Evolutionary conservation across 2,329 filamentous ascomycete species (phyloP).

Genomic region (Penicillium sp.): DNA sequence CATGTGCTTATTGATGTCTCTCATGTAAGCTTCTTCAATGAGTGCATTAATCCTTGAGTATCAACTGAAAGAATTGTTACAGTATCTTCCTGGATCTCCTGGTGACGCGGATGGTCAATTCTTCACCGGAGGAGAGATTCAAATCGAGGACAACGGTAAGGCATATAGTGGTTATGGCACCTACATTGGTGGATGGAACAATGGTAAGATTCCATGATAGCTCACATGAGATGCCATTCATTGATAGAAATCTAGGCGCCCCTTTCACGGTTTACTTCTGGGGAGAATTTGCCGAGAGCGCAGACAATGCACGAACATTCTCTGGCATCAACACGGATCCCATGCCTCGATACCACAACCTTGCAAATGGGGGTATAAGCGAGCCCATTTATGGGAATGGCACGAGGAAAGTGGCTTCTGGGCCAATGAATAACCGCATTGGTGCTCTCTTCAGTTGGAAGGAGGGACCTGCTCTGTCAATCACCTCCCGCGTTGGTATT

Average conservation of each 20-base stretch:
- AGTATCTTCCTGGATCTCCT: slow-evolving; percentile 53
- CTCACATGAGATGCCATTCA: neutral
- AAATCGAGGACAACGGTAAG: slow-evolving; percentile 43
- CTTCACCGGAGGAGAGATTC: slow-evolving; percentile 49
- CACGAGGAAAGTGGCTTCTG: slow-evolving; percentile 56
- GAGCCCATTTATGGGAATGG: slow-evolving; percentile 57
- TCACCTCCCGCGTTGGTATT: slow-evolving; percentile 66
- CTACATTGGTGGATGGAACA: slow-evolving; percentile 52
- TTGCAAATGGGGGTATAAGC: slow-evolving; percentile 63
- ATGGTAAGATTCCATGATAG: slow-evolving; percentile 31
- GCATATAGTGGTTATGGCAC: slow-evolving; percentile 53
- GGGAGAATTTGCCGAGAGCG: slow-evolving; percentile 45
- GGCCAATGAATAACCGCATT: slow-evolving; percentile 57
- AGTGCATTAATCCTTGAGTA: neutral
- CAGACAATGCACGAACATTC: slow-evolving; percentile 45
- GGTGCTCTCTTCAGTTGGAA: slow-evolving; percentile 66
- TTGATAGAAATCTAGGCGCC: slow-evolving; percentile 29
- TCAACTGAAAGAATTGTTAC: slow-evolving; percentile 31
- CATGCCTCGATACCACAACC: slow-evolving; percentile 49
- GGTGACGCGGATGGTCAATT: slow-evolving; percentile 46
- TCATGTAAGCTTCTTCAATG: slow-evolving; percentile 29
- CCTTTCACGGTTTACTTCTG: slow-evolving; percentile 52
- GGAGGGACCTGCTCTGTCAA: slow-evolving; percentile 51
- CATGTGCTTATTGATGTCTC: slow-evolving; percentile 66
- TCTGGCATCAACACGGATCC: slow-evolving; percentile 40